phyloP scores from a whole-genome alignment of 2,329 filamentous ascomycete species.

The Colletotrichum abscissum region DNA sequence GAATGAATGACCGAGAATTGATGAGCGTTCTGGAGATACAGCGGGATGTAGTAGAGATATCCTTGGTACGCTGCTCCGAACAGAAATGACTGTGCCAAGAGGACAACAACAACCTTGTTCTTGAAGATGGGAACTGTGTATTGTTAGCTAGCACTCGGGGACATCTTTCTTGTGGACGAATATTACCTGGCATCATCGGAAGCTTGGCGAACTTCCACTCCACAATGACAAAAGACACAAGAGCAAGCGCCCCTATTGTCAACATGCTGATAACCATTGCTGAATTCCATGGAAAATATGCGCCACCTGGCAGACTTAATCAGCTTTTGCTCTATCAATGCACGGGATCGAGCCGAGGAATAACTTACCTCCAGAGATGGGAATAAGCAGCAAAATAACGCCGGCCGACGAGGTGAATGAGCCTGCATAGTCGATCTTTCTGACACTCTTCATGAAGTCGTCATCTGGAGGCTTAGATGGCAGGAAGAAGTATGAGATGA shows the following conservation, averaged over 20 bases:
- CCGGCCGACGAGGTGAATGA: conserved; percentile 64
- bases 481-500: conserved; percentile 58
- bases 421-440: conserved; percentile 70
- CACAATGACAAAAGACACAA: conserved; percentile 39
- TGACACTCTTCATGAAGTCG: conserved; percentile 57
- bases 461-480: conserved; percentile 62
- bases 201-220: conserved; percentile 43
- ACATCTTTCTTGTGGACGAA: accelerated
- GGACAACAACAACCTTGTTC: conserved; percentile 61
- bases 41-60: conserved; percentile 69
- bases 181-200: conserved; percentile 41
- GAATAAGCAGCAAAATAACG: conserved; percentile 71
- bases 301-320: conserved; percentile 37
- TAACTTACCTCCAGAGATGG: conserved; percentile 65
- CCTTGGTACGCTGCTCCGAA: conserved; percentile 70
- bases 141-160: too few relatives aligned
- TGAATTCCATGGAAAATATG: conserved; percentile 42
- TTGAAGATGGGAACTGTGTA: conserved; percentile 62
- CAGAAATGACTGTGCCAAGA: conserved; percentile 69
- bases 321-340: neutral
- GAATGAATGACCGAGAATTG: conserved; percentile 53
- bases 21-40: conserved; percentile 70
- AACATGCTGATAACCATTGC: conserved; percentile 41
- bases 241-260: conserved; percentile 36
- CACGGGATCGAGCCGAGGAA: neutral